These are phyloP conservation scores for Hypomontagnella monticulosa DNA, from an alignment of 495 filamentous ascomycete species.

Conservation along the genomic window DNA sequence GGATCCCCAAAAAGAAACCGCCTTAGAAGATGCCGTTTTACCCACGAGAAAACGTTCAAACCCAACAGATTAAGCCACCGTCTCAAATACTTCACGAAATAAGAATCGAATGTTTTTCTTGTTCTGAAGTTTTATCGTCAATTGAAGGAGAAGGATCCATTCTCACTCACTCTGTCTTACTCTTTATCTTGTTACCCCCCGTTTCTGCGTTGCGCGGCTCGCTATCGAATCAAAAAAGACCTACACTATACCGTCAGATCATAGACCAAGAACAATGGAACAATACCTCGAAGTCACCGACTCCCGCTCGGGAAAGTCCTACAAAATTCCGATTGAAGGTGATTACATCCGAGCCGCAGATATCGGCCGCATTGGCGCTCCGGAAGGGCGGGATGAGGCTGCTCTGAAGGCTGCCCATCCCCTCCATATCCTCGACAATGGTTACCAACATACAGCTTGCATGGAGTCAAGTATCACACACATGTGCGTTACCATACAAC, in stretches of 20 bases:
- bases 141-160: background rate
- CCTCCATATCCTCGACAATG: constrained; percentile 35
- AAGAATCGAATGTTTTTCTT: background rate
- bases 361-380: constrained; percentile 33
- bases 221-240: no score
- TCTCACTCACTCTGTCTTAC: background rate
- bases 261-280: constrained; percentile 22
- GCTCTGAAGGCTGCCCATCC: constrained; percentile 31
- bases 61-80: background rate
- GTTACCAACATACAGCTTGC: constrained; percentile 38
- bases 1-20: constrained; percentile 19
- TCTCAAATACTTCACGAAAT: constrained; percentile 29
- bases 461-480: constrained; percentile 42
- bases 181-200: background rate
- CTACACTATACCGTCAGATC: no score
- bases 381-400: constrained; percentile 12
- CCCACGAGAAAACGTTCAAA: background rate
- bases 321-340: constrained; percentile 37
- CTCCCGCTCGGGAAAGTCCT: constrained; percentile 45
- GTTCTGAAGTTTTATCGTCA: constrained; percentile 15
- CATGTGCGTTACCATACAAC: constrained; percentile 16
- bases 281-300: constrained; percentile 41
- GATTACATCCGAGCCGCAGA: constrained; percentile 37
- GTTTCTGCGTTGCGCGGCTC: no score
- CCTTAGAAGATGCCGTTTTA: constrained; percentile 12